Percentiles rank a stretch among this genome's conserved stretches.
Conservation (phyloP, 2,329 filamentous ascomycete species). For the Bisporella sp. region DNA sequence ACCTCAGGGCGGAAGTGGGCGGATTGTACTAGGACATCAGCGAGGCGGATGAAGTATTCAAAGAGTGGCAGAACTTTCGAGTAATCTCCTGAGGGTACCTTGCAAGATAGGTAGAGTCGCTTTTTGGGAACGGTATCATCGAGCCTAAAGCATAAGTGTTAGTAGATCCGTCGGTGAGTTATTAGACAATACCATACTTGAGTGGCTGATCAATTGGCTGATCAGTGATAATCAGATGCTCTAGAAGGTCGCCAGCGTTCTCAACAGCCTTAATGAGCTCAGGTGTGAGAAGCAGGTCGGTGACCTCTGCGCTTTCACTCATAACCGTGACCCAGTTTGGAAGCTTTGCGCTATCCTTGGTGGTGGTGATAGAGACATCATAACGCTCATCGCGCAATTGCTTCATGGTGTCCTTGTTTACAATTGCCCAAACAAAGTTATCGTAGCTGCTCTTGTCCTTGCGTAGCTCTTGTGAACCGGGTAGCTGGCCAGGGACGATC, state of each 20-base stretch:
- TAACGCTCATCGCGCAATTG: slow-evolving; percentile 85
- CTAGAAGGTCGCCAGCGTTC: slow-evolving; percentile 70
- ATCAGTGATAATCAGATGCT: slow-evolving; percentile 84
- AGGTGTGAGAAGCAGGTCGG: slow-evolving; percentile 77
- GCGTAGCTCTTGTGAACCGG: slow-evolving; percentile 50
- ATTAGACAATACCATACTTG: slow-evolving; percentile 50
- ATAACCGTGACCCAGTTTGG: slow-evolving; percentile 88
- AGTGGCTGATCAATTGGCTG: slow-evolving; percentile 81
- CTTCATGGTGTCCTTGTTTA: slow-evolving; percentile 94
- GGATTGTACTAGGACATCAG: slow-evolving; percentile 68
- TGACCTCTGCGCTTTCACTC: slow-evolving; percentile 95
- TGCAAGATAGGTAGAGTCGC: slow-evolving; percentile 71
- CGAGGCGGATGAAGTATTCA: slow-evolving; percentile 73
- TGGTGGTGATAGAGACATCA: slow-evolving; percentile 85
- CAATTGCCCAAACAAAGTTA: slow-evolving; percentile 88
- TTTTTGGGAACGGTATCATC: slow-evolving; percentile 82
- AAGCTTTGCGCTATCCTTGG: slow-evolving; percentile 87
- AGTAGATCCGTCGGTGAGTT: not conserved
- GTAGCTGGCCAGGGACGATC: slow-evolving; percentile 58
- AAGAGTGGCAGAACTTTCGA: slow-evolving; percentile 66
- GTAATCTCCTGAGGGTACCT: slow-evolving; percentile 61
- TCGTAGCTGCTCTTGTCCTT: slow-evolving; percentile 67
- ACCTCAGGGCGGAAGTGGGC: slow-evolving; percentile 91
- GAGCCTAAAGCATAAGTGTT: slow-evolving; percentile 44
- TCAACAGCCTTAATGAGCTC: slow-evolving; percentile 77